A percentile compares a stretch with the other conserved stretches of the same genome.
phyloP scores from a whole-genome alignment of 306 rosid genomes.

The Biancaea sappan region DNA sequence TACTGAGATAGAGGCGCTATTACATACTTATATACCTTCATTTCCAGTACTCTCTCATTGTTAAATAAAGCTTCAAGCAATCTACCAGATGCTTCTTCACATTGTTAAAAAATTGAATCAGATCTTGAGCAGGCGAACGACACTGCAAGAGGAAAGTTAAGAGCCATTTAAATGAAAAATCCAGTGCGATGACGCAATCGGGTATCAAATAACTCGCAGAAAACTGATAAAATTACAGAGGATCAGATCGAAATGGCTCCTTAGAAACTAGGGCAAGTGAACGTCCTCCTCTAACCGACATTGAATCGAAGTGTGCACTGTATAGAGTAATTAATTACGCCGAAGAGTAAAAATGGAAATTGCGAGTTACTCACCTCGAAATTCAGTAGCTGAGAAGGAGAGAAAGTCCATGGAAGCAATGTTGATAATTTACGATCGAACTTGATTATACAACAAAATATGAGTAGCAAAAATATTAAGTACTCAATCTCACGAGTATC shows the following conservation, averaged over 20 bases:
- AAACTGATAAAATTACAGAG: conserved; percentile 17
- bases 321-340: neutral
- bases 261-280: conserved; percentile 52
- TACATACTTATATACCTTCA: conserved; percentile 88
- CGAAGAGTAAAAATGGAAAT: neutral
- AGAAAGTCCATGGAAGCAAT: no score
- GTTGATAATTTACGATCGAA: no score
- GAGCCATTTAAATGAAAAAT: neutral
- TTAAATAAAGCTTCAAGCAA: conserved; percentile 90
- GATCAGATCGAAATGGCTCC: conserved; percentile 61
- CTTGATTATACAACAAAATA: no score
- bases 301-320: neutral
- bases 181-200: neutral
- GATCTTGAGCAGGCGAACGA: conserved; percentile 48
- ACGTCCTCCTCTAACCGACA: conserved; percentile 30
- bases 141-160: neutral
- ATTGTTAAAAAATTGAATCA: conserved; percentile 52
- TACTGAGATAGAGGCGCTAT: conserved; percentile 93
- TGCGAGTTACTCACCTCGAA: conserved; percentile 6
- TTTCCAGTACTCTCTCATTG: conserved; percentile 84
- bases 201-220: neutral
- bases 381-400: conserved; percentile 27
- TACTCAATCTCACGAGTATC: no score
- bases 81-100: conserved; percentile 88
- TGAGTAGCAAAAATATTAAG: no score